Percentiles rank a stretch among this genome's conserved stretches.
These are phyloP conservation scores for Curvularia verruculosa DNA, from an alignment of 2,329 filamentous ascomycete genomes.

Conservation along the genomic window DNA sequence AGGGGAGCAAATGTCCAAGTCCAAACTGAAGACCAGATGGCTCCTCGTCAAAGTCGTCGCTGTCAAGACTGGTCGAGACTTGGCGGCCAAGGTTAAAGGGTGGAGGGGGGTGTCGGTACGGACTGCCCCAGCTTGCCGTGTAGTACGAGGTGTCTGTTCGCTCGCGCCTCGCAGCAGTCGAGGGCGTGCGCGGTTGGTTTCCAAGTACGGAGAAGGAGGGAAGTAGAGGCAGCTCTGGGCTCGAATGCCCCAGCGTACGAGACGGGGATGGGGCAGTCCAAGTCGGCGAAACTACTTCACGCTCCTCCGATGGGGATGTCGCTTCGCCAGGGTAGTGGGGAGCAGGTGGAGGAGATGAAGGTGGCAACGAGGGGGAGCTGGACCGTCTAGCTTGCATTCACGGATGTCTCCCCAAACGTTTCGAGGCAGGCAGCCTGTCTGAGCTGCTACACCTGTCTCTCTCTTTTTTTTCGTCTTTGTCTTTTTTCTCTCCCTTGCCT, in stretches of 20 bases:
- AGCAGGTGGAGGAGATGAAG: slow-evolving; percentile 46
- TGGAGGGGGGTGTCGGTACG: slow-evolving; percentile 73
- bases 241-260: slow-evolving; percentile 50
- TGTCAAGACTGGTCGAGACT: slow-evolving; percentile 39
- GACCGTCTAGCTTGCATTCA: slow-evolving; percentile 51
- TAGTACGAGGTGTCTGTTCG: slow-evolving; percentile 60
- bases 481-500: slow-evolving; percentile 16
- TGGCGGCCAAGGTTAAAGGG: slow-evolving; percentile 40
- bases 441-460: slow-evolving; percentile 26
- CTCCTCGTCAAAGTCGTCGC: slow-evolving; percentile 49
- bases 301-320: slow-evolving; percentile 29
- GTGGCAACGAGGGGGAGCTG: slow-evolving; percentile 41
- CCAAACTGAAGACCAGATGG: slow-evolving; percentile 47
- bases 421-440: slow-evolving; percentile 14
- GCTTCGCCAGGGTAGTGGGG: slow-evolving; percentile 33
- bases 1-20: slow-evolving; percentile 48
- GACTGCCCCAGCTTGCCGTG: slow-evolving; percentile 90
- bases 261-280: slow-evolving; percentile 51
- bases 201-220: slow-evolving; percentile 42
- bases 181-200: slow-evolving; percentile 43
- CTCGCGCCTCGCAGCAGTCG: slow-evolving; percentile 42
- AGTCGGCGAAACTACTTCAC: slow-evolving; percentile 39
- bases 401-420: slow-evolving; percentile 29
- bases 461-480: too few relatives aligned
- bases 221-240: slow-evolving; percentile 50